Percentiles rank a stretch among this genome's conserved stretches.
phyloP scores from a whole-genome alignment of 2,329 filamentous ascomycete species.

The Tolypocladium capitatum region DNA sequence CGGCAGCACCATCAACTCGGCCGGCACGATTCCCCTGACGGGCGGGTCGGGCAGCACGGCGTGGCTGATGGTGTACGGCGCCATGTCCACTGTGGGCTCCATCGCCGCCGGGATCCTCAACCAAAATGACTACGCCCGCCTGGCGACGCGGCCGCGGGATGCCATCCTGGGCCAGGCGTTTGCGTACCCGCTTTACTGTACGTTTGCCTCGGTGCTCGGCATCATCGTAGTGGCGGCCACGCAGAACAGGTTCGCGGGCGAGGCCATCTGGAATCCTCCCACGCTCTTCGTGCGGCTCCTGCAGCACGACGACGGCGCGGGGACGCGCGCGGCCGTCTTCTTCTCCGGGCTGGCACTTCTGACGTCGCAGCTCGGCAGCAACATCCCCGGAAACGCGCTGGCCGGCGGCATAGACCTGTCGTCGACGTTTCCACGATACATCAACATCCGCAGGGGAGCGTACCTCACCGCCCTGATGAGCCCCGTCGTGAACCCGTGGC shows the following conservation, averaged over 20 bases:
- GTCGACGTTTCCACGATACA: slow-evolving; percentile 21
- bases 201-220: slow-evolving; percentile 22
- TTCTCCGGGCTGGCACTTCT: slow-evolving; percentile 26
- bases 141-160: slow-evolving; percentile 16
- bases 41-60: too few relatives aligned
- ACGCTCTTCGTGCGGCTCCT: slow-evolving; percentile 18
- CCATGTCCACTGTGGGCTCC: slow-evolving; percentile 22
- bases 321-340: slow-evolving; percentile 23
- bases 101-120: slow-evolving; percentile 26
- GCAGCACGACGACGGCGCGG: slow-evolving; percentile 14
- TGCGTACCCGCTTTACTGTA: slow-evolving; percentile 22
- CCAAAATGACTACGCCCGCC: slow-evolving; percentile 24
- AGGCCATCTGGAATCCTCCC: slow-evolving; percentile 26
- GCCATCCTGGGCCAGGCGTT: slow-evolving; percentile 22
- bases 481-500: slow-evolving; percentile 24
- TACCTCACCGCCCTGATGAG: slow-evolving; percentile 22
- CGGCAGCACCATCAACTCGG: too few relatives aligned
- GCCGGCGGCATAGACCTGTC: slow-evolving; percentile 26
- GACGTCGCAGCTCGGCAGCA: slow-evolving; percentile 24
- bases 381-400: slow-evolving; percentile 22
- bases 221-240: slow-evolving; percentile 27
- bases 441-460: slow-evolving; percentile 25
- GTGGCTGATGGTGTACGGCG: too few relatives aligned
- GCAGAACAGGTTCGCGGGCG: slow-evolving; percentile 20
- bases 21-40: too few relatives aligned